Base-by-base conservation (phyloP, 1,284 basidiomycete genomes). In the Somion occarium region DNA sequence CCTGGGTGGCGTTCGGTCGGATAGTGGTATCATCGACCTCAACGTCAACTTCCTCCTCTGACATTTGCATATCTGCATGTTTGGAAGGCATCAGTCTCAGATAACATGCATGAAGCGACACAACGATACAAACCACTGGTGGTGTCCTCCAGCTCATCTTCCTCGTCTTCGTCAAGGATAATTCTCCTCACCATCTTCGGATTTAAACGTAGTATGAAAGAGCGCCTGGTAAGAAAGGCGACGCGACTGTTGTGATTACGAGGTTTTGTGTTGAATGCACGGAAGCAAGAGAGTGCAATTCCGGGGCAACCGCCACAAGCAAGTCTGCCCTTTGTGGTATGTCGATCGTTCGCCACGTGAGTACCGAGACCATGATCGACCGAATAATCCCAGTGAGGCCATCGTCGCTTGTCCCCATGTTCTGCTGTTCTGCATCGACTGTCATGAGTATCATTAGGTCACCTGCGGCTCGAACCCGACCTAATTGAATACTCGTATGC, bases 21-120 rank as follows among this genome's bases (percentile, higher is more conserved):
- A 56, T 4, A 51, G 56, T 3, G 53, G 53, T 53, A 22, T 58
- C 55, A 5, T 53, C 59, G 7, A 56, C 49, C 15, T 41, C 49
- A 25, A 59, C 52, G 24, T 63, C 63, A 54, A 57, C 54, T 11
- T 65, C 65, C n/a, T 61, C 58, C 25, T 62, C 57, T 34, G 59
- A 55, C 30, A 56, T 52, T 39, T 56, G 53, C 50, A 52, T 54
- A 23, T 57, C 53, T 54, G 44, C n/a, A 38, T 22, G 15, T 24
- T 19, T 38, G 30, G 18, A 27, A 34, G 15, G 25, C n/a, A 18
- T 54, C 39, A 24, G n/a, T 15, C 11, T 20, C 9, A 34, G 24
- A 30, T 24, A 24, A 39, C 22, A 26, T 11, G 37, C 15, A 9
- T 12, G 13, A 23, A n/a, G 5, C 18, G 1, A 34, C 34, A 13